Percentiles rank a stretch among this genome's conserved stretches.
Conservation (phyloP, 2,329 filamentous ascomycete species). For the Emergomyces pasteurianus region DNA sequence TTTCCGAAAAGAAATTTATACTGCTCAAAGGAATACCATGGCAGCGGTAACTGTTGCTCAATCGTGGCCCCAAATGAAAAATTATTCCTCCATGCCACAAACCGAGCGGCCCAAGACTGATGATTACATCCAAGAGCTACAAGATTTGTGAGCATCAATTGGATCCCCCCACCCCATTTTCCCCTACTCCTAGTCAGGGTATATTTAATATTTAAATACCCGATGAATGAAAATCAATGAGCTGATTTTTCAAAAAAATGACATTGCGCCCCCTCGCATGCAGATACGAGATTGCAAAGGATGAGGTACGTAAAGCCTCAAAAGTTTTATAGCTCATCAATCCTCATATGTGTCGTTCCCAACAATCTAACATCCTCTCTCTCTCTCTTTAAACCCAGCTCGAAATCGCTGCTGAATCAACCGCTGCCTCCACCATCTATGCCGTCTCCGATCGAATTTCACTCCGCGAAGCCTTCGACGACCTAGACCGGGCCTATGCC, state of each 20-base stretch:
- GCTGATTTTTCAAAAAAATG: neutral
- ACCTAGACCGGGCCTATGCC: slow-evolving; percentile 24
- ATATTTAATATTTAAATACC: neutral
- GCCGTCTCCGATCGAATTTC: slow-evolving; percentile 35
- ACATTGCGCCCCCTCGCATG: neutral
- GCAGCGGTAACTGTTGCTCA: neutral
- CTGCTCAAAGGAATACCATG: neutral
- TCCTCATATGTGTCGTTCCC: too few relatives aligned
- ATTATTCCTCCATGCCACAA: neutral
- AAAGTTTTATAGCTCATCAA: neutral
- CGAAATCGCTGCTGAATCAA: slow-evolving; percentile 39
- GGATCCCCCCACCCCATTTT: neutral
- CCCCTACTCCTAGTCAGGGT: too few relatives aligned
- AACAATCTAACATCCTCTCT: neutral
- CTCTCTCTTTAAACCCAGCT: slow-evolving; percentile 16
- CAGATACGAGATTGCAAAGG: slow-evolving; percentile 34
- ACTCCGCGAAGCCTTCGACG: slow-evolving; percentile 34
- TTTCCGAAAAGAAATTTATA: neutral
- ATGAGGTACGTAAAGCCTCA: slow-evolving; percentile 22
- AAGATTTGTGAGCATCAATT: slow-evolving; percentile 8
- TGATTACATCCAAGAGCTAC: slow-evolving; percentile 11
- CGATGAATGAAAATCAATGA: neutral
- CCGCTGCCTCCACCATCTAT: slow-evolving; percentile 34
- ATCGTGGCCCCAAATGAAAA: neutral
- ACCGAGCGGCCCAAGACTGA: slow-evolving; percentile 3